Percentiles rank a stretch among this genome's conserved stretches.
These are phyloP conservation scores for Falciphora oryzae DNA, from an alignment of 2,329 filamentous ascomycete genomes.

Conservation along the genomic window DNA sequence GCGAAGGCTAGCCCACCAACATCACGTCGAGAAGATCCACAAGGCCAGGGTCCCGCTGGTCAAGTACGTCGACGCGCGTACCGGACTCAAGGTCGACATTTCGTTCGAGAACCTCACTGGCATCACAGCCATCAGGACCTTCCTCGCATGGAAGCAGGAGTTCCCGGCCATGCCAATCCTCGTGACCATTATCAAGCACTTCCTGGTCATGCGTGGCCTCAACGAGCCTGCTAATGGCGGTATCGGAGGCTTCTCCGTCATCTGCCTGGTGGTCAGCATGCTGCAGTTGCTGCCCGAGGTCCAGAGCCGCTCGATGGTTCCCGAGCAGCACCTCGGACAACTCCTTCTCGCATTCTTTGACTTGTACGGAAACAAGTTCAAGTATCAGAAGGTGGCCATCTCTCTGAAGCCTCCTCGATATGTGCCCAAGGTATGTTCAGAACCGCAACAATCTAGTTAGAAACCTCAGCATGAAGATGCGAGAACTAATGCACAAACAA, in stretches of 20 bases:
- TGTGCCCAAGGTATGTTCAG: conserved; percentile 62
- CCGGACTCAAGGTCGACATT: conserved; percentile 80
- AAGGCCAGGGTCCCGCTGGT: conserved; percentile 83
- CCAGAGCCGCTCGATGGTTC: conserved; percentile 52
- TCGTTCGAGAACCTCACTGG: conserved; percentile 92
- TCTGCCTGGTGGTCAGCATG: conserved; percentile 87
- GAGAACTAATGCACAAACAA: not conserved
- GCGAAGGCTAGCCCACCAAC: conserved; percentile 49
- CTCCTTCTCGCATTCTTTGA: conserved; percentile 84
- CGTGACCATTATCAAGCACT: conserved; percentile 87
- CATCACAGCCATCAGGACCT: conserved; percentile 72
- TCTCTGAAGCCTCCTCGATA: conserved; percentile 68
- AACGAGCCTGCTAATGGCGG: conserved; percentile 91
- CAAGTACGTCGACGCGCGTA: conserved; percentile 78
- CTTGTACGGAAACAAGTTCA: conserved; percentile 79
- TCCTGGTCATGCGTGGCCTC: conserved; percentile 78
- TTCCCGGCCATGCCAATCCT: conserved; percentile 84
- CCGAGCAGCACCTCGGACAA: conserved; percentile 67
- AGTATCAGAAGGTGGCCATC: conserved; percentile 66
- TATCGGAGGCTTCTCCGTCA: conserved; percentile 89
- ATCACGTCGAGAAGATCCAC: conserved; percentile 61
- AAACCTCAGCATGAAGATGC: not conserved
- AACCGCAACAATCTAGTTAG: not conserved
- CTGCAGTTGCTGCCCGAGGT: conserved; percentile 72
- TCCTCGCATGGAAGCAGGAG: conserved; percentile 68